A percentile compares a stretch with the other conserved stretches of the same genome.
phyloP scores from a whole-genome alignment of 768 basidiomycete genomes.

The Xerocomellus intermedius region DNA sequence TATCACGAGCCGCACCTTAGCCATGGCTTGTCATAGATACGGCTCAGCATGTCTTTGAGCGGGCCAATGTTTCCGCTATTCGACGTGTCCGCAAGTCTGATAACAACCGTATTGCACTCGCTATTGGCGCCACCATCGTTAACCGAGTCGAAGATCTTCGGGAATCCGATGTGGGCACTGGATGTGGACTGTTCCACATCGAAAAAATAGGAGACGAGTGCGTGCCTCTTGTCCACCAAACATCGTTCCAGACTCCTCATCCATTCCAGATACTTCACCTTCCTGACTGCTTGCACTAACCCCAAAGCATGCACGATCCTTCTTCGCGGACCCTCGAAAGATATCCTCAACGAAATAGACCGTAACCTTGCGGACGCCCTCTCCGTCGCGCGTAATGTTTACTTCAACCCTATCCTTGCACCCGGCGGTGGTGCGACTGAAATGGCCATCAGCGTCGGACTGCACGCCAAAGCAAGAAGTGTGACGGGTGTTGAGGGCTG shows the following conservation, averaged over 20 bases:
- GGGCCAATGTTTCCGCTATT: conserved; percentile 86
- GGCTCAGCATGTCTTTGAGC: conserved; percentile 87
- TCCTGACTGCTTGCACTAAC: conserved; percentile 84
- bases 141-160: conserved; percentile 94
- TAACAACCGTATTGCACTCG: conserved; percentile 97
- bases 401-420: conserved; percentile 92
- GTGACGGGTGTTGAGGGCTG: conserved; percentile 88
- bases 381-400: conserved; percentile 94
- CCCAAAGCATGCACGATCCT: conserved; percentile 99
- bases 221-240: conserved; percentile 9
- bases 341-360: conserved; percentile 97
- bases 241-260: background rate
- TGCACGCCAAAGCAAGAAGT: conserved; percentile 75
- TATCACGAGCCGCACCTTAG: background rate
- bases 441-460: conserved; percentile 92
- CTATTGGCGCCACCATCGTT: conserved; percentile 93
- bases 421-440: conserved; percentile 98
- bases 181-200: conserved; percentile 94
- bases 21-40: conserved; percentile 53
- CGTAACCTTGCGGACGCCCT: conserved; percentile 97
- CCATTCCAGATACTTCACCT: conserved; percentile 84
- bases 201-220: conserved; percentile 97
- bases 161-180: conserved; percentile 87
- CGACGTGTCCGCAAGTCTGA: conserved; percentile 98
- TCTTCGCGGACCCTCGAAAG: conserved; percentile 96